Evolutionary conservation across 1,284 basidiomycete genomes (phyloP).

Genomic region (Ustilago sp.): DNA sequence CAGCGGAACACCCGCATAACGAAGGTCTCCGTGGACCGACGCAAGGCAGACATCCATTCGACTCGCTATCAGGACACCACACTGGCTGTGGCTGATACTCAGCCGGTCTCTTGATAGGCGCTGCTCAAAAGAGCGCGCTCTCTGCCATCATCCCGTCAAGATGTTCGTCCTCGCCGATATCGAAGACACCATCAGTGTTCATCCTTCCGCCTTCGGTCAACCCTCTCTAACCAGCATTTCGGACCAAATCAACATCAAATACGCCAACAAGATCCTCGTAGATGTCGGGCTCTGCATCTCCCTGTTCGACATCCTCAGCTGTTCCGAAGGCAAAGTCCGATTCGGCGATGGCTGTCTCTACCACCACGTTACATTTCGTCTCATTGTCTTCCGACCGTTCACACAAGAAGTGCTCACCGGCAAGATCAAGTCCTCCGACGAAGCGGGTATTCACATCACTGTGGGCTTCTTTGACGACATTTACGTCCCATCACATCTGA

Average conservation of each 20-base stretch:
- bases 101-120: too few species aligned
- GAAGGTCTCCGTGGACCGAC: neutral
- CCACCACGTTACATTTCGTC: conserved; percentile 91
- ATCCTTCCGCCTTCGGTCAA: conserved; percentile 80
- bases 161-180: conserved; percentile 65
- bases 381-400: conserved; percentile 93
- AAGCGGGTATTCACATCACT: conserved; percentile 78
- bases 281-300: conserved; percentile 90
- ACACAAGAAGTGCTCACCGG: conserved; percentile 88
- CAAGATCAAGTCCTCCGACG: conserved; percentile 80
- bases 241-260: conserved; percentile 88
- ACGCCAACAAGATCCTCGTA: conserved; percentile 90
- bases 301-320: conserved; percentile 85
- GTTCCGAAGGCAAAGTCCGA: conserved; percentile 89
- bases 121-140: too few species aligned
- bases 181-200: conserved; percentile 81
- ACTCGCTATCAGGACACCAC: too few species aligned
- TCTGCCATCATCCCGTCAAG: neutral
- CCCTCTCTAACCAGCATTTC: conserved; percentile 80
- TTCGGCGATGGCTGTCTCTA: conserved; percentile 95
- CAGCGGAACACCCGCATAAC: neutral
- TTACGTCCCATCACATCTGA: conserved; percentile 77
- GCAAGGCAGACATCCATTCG: neutral
- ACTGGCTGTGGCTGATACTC: too few species aligned
- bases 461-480: conserved; percentile 95